Base-by-base conservation (phyloP, 176 grass and related monocot genomes). In the Aegilops speltoides region DNA sequence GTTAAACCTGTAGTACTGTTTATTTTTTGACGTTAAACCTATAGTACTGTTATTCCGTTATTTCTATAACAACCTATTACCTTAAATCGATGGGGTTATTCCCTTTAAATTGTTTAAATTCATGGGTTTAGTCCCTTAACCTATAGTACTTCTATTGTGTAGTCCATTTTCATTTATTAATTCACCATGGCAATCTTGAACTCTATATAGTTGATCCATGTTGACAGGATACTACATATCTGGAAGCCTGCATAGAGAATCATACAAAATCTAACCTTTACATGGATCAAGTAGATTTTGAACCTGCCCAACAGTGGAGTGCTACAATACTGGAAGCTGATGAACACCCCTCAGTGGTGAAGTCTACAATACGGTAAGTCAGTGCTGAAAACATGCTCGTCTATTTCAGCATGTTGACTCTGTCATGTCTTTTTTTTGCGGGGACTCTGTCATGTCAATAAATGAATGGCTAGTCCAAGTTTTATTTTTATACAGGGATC, bases 221-320 rank as follows among this genome's bases (percentile, higher is more conserved):
- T 83, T 91, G 63, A 88, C 89, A 99, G 97, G 94, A 99, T 23
- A 88, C 79, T 73, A 99, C 97, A 75, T 93, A 93, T 89, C 85
- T 99, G 82, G 97, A 99, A 93, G 97, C 94, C 73, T 99, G 97
- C 89, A 99, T 99, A 86, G 97, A 99, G 86, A 99, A 99, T 41
- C 97, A 99, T 90, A 99, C 94, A 73, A 96, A 96, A 80, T 96
- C 94, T 80, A 96, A 94, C 62, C 92, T 94, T 91, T 99, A 96
- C 80, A 96, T 99, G 94, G 97, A 99, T 91, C 97, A 99, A 96
- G 92, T 99, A 75, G 97, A 99, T 68, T 99, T 99, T 87, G 94
- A 99, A 88, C 97, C 92, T 84, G 67, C 94, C 73, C 94, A 85
- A 62, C 94, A 99, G 68, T 99, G 97, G 97, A 93, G 52, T 45